Evolutionary conservation across 371 early-diverging fungal species (phyloP).

Genomic region (Zychaea mexicana): DNA sequence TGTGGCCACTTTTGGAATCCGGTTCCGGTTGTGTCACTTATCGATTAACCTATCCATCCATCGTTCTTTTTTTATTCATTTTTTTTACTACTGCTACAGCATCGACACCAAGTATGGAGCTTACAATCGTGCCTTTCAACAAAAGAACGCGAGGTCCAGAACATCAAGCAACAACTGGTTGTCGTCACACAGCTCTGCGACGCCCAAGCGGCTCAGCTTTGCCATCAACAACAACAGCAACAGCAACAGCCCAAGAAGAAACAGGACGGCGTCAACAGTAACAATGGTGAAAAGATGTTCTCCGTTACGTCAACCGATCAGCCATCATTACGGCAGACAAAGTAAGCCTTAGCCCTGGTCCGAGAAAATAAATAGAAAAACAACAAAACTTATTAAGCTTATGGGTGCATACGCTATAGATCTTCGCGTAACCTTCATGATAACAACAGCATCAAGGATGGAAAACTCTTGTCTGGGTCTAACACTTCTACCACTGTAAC

Average conservation of each 20-base stretch:
- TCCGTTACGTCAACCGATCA: not conserved
- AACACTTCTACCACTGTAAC: not conserved
- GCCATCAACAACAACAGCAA: not conserved
- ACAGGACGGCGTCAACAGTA: not conserved
- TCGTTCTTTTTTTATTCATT: too few species aligned
- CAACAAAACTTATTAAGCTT: not conserved
- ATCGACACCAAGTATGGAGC: slow-evolving; percentile 17
- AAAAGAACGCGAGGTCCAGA: slow-evolving; percentile 34
- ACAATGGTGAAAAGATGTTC: not conserved
- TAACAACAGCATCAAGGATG: not conserved
- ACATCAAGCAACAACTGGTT: slow-evolving; percentile 22
- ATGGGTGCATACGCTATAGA: not conserved
- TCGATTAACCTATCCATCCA: too few species aligned
- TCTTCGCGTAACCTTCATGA: not conserved
- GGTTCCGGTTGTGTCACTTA: not conserved
- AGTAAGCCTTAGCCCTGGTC: not conserved
- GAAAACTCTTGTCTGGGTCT: not conserved
- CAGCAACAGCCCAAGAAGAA: slow-evolving; percentile 1
- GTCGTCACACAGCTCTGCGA: slow-evolving; percentile 22
- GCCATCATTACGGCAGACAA: not conserved
- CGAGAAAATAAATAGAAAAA: not conserved
- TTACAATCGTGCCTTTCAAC: slow-evolving; percentile 27
- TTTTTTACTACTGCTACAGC: slow-evolving; percentile 18
- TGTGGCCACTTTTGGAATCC: not conserved
- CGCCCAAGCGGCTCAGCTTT: slow-evolving; percentile 20